Base-by-base conservation (phyloP, 2,329 filamentous ascomycete species). In the Magnaporthiopsis incrustans region DNA sequence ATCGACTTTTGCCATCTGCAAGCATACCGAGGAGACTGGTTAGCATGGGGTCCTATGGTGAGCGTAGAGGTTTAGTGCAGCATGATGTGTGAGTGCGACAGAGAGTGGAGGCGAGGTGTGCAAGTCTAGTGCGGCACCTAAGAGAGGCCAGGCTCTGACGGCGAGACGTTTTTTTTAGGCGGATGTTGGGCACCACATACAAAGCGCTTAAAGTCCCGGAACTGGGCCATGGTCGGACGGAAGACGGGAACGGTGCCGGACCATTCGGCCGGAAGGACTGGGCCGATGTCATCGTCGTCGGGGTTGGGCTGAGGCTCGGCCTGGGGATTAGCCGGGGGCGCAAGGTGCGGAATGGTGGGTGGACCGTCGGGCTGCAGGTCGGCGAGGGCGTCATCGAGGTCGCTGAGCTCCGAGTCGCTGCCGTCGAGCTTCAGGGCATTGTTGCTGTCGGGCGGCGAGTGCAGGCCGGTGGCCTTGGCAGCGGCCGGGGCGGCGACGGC, bases 221-320 rank as follows among this genome's bases (percentile, higher is more conserved):
- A 98, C 77, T 99, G 92, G 67, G 89, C 85, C 91, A 97, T 96
- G 65, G 89, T 94, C 76, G 95, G 95, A 76, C 89, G 94, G 78
- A 99, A 99, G 66, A 99, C 89, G 11, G 95, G 94, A 50, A 99
- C 90, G 67, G 87, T 90, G 67, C 92, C 93, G 72, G 92, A 96
- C 80, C 91, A 97, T 75, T 97, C 89, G 73, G 93, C 91, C 1
- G 94, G 94, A 60, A 88, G 80, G 64, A 96, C 84, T 63, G 95
- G 90, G 69, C 89, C 90, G 70, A 90, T 88, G 69, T 92, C 89
- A 18, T 53, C 44, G 22, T 25, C 22, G 18, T 25, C 44, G 26
- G 72, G 67, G 11, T 69, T 68, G 33, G 65, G 62, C 60, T 69
- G 66, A 35, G 69, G 63, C 59, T 71, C 68, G 57, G 63, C 59